Conservation (phyloP, 2,329 filamentous ascomycete genomes). For the Ophiostoma quercus region DNA sequence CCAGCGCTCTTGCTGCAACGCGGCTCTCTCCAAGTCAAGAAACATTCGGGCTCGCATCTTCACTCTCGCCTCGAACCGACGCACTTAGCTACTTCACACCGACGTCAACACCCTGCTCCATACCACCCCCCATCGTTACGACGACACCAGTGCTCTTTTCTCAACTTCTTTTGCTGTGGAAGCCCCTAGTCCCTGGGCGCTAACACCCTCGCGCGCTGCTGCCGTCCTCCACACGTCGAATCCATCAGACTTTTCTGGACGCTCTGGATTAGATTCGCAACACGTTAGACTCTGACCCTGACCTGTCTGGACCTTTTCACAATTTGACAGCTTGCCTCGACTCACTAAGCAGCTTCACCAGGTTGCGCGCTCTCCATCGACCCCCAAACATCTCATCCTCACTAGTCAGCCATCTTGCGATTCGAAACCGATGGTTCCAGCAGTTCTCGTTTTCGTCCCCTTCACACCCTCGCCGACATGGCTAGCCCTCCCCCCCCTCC, state of each 20-base stretch:
- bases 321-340: neutral
- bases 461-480: conserved; percentile 26
- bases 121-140: neutral
- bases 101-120: conserved; percentile 1
- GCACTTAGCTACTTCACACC: neutral
- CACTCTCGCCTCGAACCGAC: neutral
- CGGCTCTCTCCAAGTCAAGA: neutral
- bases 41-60: neutral
- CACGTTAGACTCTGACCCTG: neutral
- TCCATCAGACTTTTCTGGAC: conserved; percentile 12
- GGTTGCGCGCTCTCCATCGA: neutral
- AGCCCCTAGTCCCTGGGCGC: conserved; percentile 6
- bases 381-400: neutral
- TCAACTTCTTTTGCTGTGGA: neutral
- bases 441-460: conserved; percentile 1
- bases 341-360: neutral
- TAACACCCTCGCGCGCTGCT: conserved; percentile 7
- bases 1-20: neutral
- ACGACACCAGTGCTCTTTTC: neutral
- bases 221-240: neutral
- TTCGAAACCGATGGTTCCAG: conserved; percentile 25
- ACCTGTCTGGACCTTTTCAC: neutral
- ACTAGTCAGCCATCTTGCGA: neutral
- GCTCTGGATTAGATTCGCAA: neutral
- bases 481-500: conserved; percentile 28